Evolutionary conservation across 179 eudicot species (phyloP).

Genomic region (Actinidia chinensis): DNA sequence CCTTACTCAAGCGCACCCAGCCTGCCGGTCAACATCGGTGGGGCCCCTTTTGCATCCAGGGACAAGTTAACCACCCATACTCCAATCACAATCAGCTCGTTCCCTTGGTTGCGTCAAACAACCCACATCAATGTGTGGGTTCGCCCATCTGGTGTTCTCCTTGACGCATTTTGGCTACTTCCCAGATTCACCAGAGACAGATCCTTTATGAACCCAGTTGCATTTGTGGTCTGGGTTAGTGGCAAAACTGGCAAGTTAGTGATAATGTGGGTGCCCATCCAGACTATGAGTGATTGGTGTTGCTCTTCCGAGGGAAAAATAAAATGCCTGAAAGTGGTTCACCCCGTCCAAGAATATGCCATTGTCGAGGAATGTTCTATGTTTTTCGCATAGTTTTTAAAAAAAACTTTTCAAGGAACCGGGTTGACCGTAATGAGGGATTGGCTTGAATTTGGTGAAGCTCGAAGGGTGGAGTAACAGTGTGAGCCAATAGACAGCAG

Average conservation of each 20-base stretch:
- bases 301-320: slow-evolving; percentile 34
- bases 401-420: slow-evolving; percentile 43
- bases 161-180: slow-evolving; percentile 44
- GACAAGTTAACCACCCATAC: slow-evolving; percentile 32
- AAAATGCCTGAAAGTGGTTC: slow-evolving; percentile 41
- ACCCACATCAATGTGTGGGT: slow-evolving; percentile 51
- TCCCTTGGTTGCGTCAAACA: slow-evolving; percentile 36
- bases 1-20: slow-evolving; percentile 31
- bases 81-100: slow-evolving; percentile 32
- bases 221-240: slow-evolving; percentile 34
- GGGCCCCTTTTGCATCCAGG: too few relatives aligned
- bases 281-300: slow-evolving; percentile 37
- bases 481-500: slow-evolving; percentile 45
- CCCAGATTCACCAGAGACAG: slow-evolving; percentile 52
- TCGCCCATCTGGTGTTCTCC: slow-evolving; percentile 53
- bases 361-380: slow-evolving; percentile 41
- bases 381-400: slow-evolving; percentile 44
- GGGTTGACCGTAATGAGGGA: slow-evolving; percentile 39
- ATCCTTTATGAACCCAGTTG: slow-evolving; percentile 32
- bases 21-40: slow-evolving; percentile 44
- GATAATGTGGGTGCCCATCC: slow-evolving; percentile 33
- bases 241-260: slow-evolving; percentile 30
- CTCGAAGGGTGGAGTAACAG: slow-evolving; percentile 40
- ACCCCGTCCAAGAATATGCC: slow-evolving; percentile 49
- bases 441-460: slow-evolving; percentile 43